Evolutionary conservation across 306 rosid species (phyloP), one percentile per base, ranked within the genome.

Genomic region (Senna siamea): DNA sequence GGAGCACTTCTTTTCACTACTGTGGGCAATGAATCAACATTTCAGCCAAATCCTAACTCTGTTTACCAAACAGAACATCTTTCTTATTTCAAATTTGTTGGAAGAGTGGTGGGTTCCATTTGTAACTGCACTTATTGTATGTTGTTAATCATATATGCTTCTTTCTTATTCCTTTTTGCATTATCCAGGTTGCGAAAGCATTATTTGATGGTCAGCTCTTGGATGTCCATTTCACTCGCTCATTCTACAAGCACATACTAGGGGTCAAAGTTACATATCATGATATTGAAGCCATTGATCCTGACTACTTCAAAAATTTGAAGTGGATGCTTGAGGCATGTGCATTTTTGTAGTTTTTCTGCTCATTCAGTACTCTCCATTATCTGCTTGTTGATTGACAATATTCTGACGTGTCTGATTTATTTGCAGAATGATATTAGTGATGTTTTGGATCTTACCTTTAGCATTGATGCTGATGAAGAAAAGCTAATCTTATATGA

Each of bases 221-320:
- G 92, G 99, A 95, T 85, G 99, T 95, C 60, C 98, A 95, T 84
- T 95, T 95, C 79, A 95, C 99, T n/a, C 92, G 99, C 75, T 95
- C 99, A 44, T 95, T 95, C 83, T 95, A 95, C 96, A 95, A 95
- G 89, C 99, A 95, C 76, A 95, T 95, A 48, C 86, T 95, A 69
- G 99, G 86, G 78, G 97, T 64, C 56, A 95, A 92, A 85, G 99
- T 95, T 78, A 92, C 99, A 64, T 95, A 95, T 78, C 99, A 88
- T 78, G 99, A 95, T 84, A 95, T 95, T 76, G 99, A 95, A 88
- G 99, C 99, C 76, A 95, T 95, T 76, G 99, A 95, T 85, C 99
- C 99, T 2, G 92, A 59, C 81, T 95, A 92, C 84, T 95, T 83
- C 77, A 95, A 79, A 82, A 95, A 95, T 78, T 83, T 95, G 76